Evolutionary conservation across 192 early-diverging fungal species (phyloP), one percentile per base, ranked within the genome.

Genomic region (Spizellomyces punctatus): DNA sequence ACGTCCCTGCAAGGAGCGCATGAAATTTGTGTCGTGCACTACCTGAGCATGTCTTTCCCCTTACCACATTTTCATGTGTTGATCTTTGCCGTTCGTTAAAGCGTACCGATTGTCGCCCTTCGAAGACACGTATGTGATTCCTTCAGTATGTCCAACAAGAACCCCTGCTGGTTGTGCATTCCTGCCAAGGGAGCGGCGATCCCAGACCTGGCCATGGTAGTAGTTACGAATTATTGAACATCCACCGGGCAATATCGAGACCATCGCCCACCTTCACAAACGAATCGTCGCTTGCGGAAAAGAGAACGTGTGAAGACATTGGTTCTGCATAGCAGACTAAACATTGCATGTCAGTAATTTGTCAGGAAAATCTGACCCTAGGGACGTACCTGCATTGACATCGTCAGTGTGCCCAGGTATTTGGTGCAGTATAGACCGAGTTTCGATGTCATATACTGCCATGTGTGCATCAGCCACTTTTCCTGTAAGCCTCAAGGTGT

Each of bases 81-180:
- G 90, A 69, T 92, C 90, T 74, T 92, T 92, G n/a, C 81, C 83
- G 64, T 90, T 92, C 27, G 84, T 88, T 1, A 89, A 68, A 8
- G 80, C 75, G 74, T 88, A 85, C 21, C 89, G 84, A 7, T 86
- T 88, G 63, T 92, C 91, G 36, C 85, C 85, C 44, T 87, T 86
- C 5, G 88, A 80, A 0, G 85, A 79, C 3, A 92, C 78, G 72
- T 85, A 88, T 0, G 89, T 92, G 57, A 92, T 82, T 1, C 91
- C 91, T 75, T 92, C 89, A 1, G 88, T 81, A 74, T 92, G 91
- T 3, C 91, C 91, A 5, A 85, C 74, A 10, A 92, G 75, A 10
- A 90, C 77, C 10, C 91, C 91, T 7, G 84, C 78, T 8, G 89
- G 81, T 19, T 58, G 67, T 3, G 65, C 55, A 50, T 78, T 75